These are phyloP conservation scores for Dipodascus geniculatus DNA, from an alignment of 805 yeast genomes.

Conservation along the genomic window DNA sequence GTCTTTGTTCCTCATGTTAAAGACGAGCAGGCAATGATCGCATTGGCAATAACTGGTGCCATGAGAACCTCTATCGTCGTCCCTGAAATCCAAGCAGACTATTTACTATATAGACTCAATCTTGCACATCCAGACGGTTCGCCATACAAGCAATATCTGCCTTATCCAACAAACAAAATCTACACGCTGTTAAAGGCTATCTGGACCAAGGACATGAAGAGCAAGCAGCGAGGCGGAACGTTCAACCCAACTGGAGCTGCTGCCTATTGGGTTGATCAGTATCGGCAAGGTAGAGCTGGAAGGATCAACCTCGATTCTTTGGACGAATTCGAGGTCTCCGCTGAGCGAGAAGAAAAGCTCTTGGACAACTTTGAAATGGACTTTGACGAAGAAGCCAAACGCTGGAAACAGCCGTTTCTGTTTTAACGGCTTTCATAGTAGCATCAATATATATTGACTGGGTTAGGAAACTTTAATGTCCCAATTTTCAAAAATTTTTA, in stretches of 20 bases:
- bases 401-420: conserved; percentile 4
- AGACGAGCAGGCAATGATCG: conserved; percentile 57
- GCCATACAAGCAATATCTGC: conserved; percentile 35
- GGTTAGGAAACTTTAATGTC: background rate
- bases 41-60: conserved; percentile 63
- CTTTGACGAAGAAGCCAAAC: conserved; percentile 6
- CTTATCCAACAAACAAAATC: conserved; percentile 61
- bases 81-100: conserved; percentile 80
- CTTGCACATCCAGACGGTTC: conserved; percentile 20
- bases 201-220: conserved; percentile 29
- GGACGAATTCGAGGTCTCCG: background rate
- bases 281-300: conserved; percentile 44
- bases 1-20: conserved; percentile 69
- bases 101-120: conserved; percentile 62
- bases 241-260: conserved; percentile 53
- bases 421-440: background rate
- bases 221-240: conserved; percentile 10
- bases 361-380: conserved; percentile 10
- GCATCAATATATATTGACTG: background rate
- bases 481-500: conserved; percentile 1
- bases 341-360: background rate
- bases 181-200: conserved; percentile 41
- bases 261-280: conserved; percentile 45
- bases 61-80: conserved; percentile 61
- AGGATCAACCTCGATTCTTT: background rate